Evolutionary conservation across 257 asterid species (phyloP).

Genomic region (Striga asiatica): DNA sequence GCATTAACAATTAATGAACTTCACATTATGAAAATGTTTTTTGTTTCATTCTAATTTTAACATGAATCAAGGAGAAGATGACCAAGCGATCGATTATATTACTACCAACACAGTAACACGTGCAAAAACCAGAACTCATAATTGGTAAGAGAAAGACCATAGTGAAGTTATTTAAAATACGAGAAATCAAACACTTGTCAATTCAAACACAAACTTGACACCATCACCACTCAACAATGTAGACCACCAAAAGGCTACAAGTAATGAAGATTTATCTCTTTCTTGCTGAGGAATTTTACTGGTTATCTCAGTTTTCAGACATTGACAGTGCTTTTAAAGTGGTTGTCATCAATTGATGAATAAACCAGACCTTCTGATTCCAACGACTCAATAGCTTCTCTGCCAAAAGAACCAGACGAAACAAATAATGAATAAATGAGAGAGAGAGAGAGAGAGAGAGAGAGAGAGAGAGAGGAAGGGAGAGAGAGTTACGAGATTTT

Average conservation of each 20-base stretch:
- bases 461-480: background rate
- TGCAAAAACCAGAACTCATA: no score
- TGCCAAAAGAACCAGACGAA: conserved; percentile 27
- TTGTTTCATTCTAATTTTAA: no score
- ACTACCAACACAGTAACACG: no score
- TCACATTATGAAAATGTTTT: no score
- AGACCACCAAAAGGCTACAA: no score
- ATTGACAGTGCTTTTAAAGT: conserved; percentile 51
- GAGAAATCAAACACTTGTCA: no score
- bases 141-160: no score
- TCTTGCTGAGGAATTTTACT: background rate
- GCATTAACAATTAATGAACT: no score
- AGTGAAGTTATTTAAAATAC: no score
- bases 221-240: background rate
- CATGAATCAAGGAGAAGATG: no score
- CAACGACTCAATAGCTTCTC: conserved; percentile 50
- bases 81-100: no score
- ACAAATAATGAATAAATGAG: background rate
- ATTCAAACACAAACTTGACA: background rate
- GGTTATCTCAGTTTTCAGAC: background rate
- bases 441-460: background rate
- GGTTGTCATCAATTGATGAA: conserved; percentile 63
- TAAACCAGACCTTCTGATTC: conserved; percentile 60
- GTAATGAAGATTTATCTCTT: background rate
- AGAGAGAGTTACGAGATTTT: conserved; percentile 42